Base-by-base conservation (phyloP, 2,329 filamentous ascomycete genomes). In the Huntiella decipiens region DNA sequence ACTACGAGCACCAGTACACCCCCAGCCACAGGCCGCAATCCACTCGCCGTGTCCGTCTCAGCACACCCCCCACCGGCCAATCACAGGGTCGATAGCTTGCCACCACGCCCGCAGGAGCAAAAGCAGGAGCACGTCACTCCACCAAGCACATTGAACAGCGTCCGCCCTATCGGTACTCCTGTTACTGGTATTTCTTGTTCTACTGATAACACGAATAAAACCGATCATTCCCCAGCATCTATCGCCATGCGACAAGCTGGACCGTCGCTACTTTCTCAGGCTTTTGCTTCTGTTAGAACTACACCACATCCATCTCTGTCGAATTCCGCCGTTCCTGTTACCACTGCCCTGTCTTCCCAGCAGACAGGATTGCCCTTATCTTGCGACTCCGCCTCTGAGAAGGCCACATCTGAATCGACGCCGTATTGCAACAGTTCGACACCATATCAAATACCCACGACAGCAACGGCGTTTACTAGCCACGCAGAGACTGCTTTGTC, bases 231-330 rank as follows among this genome's bases (percentile, higher is more conserved):
- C 52, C 62, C 64, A 56, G 55, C 58, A 51, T 55, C 59, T 52
- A 56, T 43, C 38, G 46, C 59, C 52, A 60, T 63, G 52, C 62
- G 63, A 56, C 62, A 66, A 54, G 61, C 60, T 56, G 70, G 70
- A 51, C 67, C 70, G 53, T 74, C 71, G 49, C 58, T 74, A 54
- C 63, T 74, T 59, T 67, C 68, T 50, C 68, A 74, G 60, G 70
- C 71, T 56, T 62, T 74, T 57, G 70, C 70, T 57, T 71, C 69
- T 60, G 71, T 70, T 56, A 68, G 71, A 55, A 70, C 70, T 55
- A 71, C 73, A 51, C 44, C 41, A 48, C 51, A 55, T 55, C 22
- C 51, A 53, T 44, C 50, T 48, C n/a, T 44, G 31, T 36, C 40
- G 12, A 46, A 40, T 46, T 33, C 38, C n/a, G 16, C 22, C 32